Conservation (phyloP, 2,329 filamentous ascomycete genomes). For the Mollisia scopiformis region DNA sequence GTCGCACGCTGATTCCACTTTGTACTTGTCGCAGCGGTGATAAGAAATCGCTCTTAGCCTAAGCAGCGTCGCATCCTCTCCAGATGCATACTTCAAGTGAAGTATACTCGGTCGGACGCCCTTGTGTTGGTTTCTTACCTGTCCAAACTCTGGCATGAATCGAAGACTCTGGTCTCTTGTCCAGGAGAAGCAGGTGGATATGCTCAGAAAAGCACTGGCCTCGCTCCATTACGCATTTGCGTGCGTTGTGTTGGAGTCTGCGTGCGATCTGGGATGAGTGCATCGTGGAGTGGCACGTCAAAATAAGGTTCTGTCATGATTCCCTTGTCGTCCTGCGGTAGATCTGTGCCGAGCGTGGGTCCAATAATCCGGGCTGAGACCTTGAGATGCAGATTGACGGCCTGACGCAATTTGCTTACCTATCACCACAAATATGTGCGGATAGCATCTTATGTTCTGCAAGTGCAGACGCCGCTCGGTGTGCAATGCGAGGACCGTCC, state of each 20-base stretch:
- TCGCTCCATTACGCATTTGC: not conserved
- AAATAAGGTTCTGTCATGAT: conserved; percentile 19
- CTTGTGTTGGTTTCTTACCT: not conserved
- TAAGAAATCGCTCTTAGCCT: not conserved
- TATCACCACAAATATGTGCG: not conserved
- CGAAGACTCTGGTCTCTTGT: not conserved
- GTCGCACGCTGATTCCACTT: not conserved
- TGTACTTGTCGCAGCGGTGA: not conserved
- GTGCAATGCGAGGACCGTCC: not conserved
- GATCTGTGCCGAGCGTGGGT: conserved; percentile 7
- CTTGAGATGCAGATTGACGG: not conserved
- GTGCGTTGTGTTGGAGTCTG: not conserved
- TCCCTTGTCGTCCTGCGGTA: not conserved
- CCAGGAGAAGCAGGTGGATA: not conserved
- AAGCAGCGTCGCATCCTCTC: not conserved
- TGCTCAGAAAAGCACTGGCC: not conserved
- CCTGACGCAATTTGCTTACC: conserved; percentile 17
- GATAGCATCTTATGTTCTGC: not conserved
- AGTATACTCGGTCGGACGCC: not conserved
- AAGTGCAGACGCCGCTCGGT: not conserved
- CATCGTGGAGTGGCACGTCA: conserved; percentile 1
- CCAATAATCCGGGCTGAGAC: conserved; percentile 3
- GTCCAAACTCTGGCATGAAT: not conserved
- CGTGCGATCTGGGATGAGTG: not conserved
- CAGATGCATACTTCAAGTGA: not conserved